Conservation (phyloP, 2,329 filamentous ascomycete genomes). For the Dactylellina leptospora region DNA sequence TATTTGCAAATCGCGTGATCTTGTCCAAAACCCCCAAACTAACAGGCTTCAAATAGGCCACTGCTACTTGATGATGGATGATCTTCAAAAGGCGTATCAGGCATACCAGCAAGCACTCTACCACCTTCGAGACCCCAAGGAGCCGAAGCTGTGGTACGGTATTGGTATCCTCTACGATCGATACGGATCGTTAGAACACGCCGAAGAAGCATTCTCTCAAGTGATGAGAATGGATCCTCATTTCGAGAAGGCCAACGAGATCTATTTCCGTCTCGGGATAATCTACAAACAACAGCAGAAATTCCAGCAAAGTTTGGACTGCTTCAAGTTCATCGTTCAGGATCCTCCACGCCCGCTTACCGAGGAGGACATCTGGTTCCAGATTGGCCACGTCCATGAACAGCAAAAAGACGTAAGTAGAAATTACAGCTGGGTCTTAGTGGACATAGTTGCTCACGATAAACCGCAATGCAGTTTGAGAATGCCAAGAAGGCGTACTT, state of each 20-base stretch:
- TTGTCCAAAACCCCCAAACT: conserved; percentile 40
- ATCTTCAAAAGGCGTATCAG: conserved; percentile 93
- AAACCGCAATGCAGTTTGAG: conserved; percentile 73
- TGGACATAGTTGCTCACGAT: neutral
- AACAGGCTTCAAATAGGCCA: conserved; percentile 71
- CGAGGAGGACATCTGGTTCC: conserved; percentile 99
- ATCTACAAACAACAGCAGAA: conserved; percentile 99
- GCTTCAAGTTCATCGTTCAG: conserved; percentile 96
- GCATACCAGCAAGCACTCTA: conserved; percentile 96
- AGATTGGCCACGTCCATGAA: conserved; percentile 98
- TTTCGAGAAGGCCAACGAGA: conserved; percentile 98
- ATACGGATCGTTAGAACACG: conserved; percentile 94
- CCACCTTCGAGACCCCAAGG: conserved; percentile 92
- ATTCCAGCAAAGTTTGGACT: conserved; percentile 92
- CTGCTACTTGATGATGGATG: conserved; percentile 98
- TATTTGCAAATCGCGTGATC: conserved; percentile 42
- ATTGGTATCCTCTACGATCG: conserved; percentile 97
- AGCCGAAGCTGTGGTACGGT: conserved; percentile 98
- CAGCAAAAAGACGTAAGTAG: conserved; percentile 93
- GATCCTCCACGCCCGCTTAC: conserved; percentile 91
- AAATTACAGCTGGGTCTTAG: neutral
- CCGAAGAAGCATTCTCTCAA: conserved; percentile 96
- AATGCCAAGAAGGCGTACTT: conserved; percentile 91
- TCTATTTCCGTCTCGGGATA: conserved; percentile 98
- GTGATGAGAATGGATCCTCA: conserved; percentile 98